A percentile compares a stretch with the other conserved stretches of the same genome.
Conservation (phyloP, 169 alveolate genomes). For the Plasmodium fragile region DNA sequence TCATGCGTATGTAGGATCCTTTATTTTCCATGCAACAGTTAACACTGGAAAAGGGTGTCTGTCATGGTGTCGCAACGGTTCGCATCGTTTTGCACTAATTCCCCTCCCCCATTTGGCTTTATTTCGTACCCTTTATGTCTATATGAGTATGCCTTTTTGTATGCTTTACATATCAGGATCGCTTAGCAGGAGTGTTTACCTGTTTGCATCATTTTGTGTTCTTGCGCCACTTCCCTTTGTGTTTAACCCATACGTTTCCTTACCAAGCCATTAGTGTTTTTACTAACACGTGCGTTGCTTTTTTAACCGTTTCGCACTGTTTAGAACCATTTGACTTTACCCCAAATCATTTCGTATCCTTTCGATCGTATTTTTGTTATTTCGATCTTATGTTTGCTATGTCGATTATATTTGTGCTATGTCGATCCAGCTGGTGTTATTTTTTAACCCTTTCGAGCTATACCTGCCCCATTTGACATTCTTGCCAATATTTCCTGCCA, state of each 20-base stretch:
- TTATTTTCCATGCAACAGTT: not conserved
- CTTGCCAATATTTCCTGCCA: not conserved
- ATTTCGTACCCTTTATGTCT: not conserved
- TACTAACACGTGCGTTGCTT: not conserved
- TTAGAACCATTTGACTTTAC: not conserved
- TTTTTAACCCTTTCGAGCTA: not conserved
- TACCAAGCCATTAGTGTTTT: not conserved
- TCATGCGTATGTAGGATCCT: not conserved
- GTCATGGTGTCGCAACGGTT: not conserved
- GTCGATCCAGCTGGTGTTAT: not conserved
- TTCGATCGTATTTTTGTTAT: not conserved
- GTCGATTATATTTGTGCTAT: not conserved
- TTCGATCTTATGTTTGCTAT: not conserved
- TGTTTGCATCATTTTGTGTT: not conserved
- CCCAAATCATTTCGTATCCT: not conserved
- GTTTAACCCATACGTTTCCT: not conserved
- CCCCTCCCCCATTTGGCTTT: not conserved
- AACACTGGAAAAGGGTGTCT: not conserved
- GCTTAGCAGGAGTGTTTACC: not conserved
- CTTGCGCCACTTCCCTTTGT: not conserved
- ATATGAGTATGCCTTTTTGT: not conserved
- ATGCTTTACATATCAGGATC: not conserved
- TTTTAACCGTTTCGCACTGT: not conserved
- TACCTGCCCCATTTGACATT: not conserved
- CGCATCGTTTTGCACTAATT: not conserved